Conservation (phyloP, 2,329 filamentous ascomycete species). For the Fusarium secorum region DNA sequence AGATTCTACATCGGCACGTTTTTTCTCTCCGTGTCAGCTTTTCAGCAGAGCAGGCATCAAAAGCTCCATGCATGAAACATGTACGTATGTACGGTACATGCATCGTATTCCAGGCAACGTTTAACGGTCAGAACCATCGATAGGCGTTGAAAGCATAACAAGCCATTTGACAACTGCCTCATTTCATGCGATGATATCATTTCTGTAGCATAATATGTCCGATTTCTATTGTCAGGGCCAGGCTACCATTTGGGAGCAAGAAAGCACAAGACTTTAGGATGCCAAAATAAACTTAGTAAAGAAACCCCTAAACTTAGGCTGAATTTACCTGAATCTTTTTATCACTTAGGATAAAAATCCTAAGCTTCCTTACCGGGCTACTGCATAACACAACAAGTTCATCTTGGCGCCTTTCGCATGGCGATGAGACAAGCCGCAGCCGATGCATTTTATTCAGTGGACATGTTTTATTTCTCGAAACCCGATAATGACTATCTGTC, state of each 20-base stretch:
- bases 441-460: background rate
- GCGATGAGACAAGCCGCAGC: background rate
- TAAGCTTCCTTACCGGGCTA: background rate
- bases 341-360: background rate
- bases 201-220: background rate
- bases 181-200: background rate
- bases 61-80: background rate
- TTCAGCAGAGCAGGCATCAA: background rate
- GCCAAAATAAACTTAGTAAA: background rate
- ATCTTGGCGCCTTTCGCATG: background rate
- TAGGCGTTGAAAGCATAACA: background rate
- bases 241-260: background rate
- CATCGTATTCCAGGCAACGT: conserved; percentile 6
- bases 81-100: background rate
- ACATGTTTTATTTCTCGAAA: background rate
- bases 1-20: background rate
- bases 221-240: background rate
- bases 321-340: accelerated
- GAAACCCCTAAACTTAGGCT: background rate
- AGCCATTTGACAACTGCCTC: background rate
- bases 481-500: background rate
- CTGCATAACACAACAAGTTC: background rate
- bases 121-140: background rate
- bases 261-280: background rate
- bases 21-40: background rate